Conservation (phyloP, 129 eudicot genomes). For the Flaveria robusta region DNA sequence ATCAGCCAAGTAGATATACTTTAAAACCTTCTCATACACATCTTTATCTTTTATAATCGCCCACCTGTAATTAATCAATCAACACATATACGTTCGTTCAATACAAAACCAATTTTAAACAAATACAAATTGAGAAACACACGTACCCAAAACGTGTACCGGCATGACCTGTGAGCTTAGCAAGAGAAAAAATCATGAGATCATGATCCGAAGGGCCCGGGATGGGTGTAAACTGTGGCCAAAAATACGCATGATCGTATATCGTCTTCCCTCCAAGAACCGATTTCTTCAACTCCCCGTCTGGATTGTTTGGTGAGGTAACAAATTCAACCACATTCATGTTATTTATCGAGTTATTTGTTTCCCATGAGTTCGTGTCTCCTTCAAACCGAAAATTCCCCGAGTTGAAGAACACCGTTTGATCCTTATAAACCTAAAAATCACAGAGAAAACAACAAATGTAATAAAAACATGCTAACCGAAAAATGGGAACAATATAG, state of each 20-base stretch:
- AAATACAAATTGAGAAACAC: background rate
- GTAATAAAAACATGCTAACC: background rate
- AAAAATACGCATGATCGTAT: conserved; percentile 65
- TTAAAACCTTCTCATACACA: conserved; percentile 46
- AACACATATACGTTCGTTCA: background rate
- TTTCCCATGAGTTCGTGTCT: conserved; percentile 41
- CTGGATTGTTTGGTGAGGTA: conserved; percentile 66
- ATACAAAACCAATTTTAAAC: background rate
- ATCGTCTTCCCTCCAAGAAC: conserved; percentile 49
- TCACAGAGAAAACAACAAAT: background rate
- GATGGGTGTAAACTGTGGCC: conserved; percentile 76
- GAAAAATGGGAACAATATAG: background rate
- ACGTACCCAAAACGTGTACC: conserved; percentile 66
- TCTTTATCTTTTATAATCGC: conserved; percentile 71
- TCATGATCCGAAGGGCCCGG: conserved; percentile 59
- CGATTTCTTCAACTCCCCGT: conserved; percentile 48
- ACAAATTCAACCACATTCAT: conserved; percentile 56
- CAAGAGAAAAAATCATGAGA: conserved; percentile 63
- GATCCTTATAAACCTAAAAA: conserved; percentile 39
- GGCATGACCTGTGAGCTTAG: conserved; percentile 81
- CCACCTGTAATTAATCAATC: conserved; percentile 58
- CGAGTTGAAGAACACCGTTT: conserved; percentile 48
- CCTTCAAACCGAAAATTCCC: conserved; percentile 46
- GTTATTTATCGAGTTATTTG: conserved; percentile 24
- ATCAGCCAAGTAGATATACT: conserved; percentile 33